Percentiles rank a stretch among this genome's conserved stretches.
Evolutionary conservation across 345 rosid species (phyloP).

Genomic region (Adansonia digitata): DNA sequence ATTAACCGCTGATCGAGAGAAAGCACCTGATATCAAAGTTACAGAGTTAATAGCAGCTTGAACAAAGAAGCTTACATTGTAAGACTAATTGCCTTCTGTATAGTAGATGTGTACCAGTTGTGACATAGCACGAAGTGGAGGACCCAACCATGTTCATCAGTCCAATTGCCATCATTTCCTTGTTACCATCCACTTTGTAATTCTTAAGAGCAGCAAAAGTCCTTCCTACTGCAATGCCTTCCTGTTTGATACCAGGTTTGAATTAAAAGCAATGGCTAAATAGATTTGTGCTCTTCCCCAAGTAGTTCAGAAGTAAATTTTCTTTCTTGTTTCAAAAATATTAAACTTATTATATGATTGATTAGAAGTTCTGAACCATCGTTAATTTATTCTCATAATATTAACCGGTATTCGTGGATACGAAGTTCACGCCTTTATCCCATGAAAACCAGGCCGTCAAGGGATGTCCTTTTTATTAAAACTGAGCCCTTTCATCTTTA

Average conservation of each 20-base stretch:
- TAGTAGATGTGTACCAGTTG: conserved; percentile 43
- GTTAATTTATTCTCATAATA: not conserved
- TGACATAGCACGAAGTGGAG: conserved; percentile 88
- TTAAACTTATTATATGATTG: not conserved
- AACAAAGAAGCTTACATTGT: not conserved
- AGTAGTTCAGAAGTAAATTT: not conserved
- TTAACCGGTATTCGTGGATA: not conserved
- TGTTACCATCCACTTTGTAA: conserved; percentile 93
- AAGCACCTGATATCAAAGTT: conserved; percentile 50
- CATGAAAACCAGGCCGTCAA: not conserved
- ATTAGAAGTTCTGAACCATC: not conserved
- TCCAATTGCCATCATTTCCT: conserved; percentile 98
- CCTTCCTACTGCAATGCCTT: conserved; percentile 97
- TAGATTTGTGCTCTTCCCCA: not conserved
- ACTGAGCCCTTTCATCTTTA: not conserved
- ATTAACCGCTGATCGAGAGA: conserved; percentile 94
- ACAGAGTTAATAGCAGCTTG: not conserved
- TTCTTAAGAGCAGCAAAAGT: conserved; percentile 86
- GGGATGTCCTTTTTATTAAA: not conserved
- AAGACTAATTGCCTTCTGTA: not conserved
- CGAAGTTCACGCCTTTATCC: no score
- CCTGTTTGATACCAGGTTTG: conserved; percentile 43
- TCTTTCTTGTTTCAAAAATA: not conserved
- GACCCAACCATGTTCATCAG: conserved; percentile 93
- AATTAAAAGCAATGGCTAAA: not conserved